Percentiles rank a stretch among this genome's conserved stretches.
phyloP scores from a whole-genome alignment of 208 protist species.

The Leishmania mexicana region DNA sequence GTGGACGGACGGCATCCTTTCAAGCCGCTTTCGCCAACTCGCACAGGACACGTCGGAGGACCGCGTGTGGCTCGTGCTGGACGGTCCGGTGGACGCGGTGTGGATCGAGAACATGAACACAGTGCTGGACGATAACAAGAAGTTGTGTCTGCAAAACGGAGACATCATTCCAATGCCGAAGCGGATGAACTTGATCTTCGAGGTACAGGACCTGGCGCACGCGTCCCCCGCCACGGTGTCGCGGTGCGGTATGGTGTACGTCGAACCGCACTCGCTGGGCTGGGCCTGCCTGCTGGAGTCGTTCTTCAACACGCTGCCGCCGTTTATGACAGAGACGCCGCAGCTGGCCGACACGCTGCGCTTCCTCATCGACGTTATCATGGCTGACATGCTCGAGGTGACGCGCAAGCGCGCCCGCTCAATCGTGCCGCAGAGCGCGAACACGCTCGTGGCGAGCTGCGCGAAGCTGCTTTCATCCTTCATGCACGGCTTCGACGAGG shows the following conservation, averaged over 20 bases:
- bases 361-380: slow-evolving; percentile 68
- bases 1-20: slow-evolving; percentile 98
- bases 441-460: slow-evolving; percentile 78
- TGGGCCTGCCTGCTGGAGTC: slow-evolving; percentile 92
- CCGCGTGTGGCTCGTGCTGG: slow-evolving; percentile 96
- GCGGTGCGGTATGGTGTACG: slow-evolving; percentile 99
- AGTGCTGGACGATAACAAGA: slow-evolving; percentile 99
- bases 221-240: slow-evolving; percentile 98
- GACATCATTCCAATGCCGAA: slow-evolving; percentile 97
- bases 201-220: slow-evolving; percentile 96
- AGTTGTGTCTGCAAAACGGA: slow-evolving; percentile 96
- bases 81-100: slow-evolving; percentile 98
- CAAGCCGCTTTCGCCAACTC: slow-evolving; percentile 91
- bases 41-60: slow-evolving; percentile 83
- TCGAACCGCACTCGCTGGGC: slow-evolving; percentile 94
- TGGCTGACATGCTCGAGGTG: slow-evolving; percentile 82
- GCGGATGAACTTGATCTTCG: slow-evolving; percentile 97
- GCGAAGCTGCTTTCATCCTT: slow-evolving; percentile 84
- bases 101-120: slow-evolving; percentile 99
- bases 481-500: slow-evolving; percentile 46
- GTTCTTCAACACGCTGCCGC: slow-evolving; percentile 78
- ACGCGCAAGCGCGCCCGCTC: slow-evolving; percentile 76
- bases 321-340: slow-evolving; percentile 51
- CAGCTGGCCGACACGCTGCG: slow-evolving; percentile 38
- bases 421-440: slow-evolving; percentile 77